Evolutionary conservation across 2,329 filamentous ascomycete species (phyloP).

Genomic region (Nemania sp.): DNA sequence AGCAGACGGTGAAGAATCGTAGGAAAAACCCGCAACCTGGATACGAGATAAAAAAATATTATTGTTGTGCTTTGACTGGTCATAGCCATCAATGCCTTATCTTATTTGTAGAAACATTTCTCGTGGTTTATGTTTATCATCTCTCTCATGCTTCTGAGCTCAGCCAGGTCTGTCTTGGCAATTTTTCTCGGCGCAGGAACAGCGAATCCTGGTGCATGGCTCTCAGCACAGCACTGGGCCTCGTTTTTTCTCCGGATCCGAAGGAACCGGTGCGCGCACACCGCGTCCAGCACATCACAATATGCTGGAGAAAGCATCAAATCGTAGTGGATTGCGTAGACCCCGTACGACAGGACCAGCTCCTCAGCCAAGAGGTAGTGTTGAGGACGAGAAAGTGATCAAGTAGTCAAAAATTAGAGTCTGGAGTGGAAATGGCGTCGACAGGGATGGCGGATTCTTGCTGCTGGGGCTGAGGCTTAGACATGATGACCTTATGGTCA

Average conservation of each 20-base stretch:
- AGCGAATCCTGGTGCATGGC: slow-evolving; percentile 74
- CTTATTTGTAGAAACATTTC: slow-evolving; percentile 92
- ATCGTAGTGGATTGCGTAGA: too few relatives aligned
- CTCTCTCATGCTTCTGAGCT: slow-evolving; percentile 91
- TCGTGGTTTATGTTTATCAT: slow-evolving; percentile 82
- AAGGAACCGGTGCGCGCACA: slow-evolving; percentile 2
- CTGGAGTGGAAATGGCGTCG: slow-evolving; percentile 77
- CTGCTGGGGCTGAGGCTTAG: slow-evolving; percentile 51
- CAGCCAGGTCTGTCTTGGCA: slow-evolving; percentile 74
- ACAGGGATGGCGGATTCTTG: slow-evolving; percentile 53
- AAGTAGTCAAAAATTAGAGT: slow-evolving; percentile 75
- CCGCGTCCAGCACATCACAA: too few relatives aligned
- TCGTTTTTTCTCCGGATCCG: slow-evolving; percentile 71
- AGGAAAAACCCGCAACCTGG: too few relatives aligned
- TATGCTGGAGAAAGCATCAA: too few relatives aligned
- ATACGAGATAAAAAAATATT: too few relatives aligned
- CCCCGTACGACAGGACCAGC: too few relatives aligned
- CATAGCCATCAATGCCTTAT: slow-evolving; percentile 66
- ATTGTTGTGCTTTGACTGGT: slow-evolving; percentile 19
- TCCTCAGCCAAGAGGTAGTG: too few relatives aligned
- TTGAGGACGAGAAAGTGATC: neutral
- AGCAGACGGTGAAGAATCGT: too few relatives aligned
- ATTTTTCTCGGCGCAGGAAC: slow-evolving; percentile 74
- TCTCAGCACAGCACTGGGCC: slow-evolving; percentile 79
- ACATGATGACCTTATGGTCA: slow-evolving; percentile 27